These are phyloP conservation scores for Saccharomyces eubayanus DNA, from an alignment of 805 yeast genomes.

Conservation along the genomic window DNA sequence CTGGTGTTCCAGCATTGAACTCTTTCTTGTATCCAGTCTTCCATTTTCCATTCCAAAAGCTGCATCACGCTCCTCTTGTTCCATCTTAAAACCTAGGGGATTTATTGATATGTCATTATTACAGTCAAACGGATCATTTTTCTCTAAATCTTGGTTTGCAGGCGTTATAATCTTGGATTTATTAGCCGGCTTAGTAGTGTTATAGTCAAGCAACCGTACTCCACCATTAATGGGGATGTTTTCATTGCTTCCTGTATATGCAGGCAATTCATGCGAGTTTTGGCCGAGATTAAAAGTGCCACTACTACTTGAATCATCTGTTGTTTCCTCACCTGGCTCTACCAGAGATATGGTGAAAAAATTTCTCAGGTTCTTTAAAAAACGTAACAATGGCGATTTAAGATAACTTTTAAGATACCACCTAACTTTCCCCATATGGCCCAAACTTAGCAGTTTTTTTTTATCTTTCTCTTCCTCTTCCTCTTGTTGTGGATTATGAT, in stretches of 20 bases:
- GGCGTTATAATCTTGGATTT: neutral
- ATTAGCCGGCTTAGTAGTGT: neutral
- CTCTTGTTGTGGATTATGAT: slow-evolving; percentile 6
- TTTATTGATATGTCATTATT: neutral
- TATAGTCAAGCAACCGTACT: neutral
- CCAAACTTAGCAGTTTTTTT: neutral
- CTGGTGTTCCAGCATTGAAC: neutral
- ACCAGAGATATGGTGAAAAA: slow-evolving; percentile 20
- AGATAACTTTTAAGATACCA: slow-evolving; percentile 1
- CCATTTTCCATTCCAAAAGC: neutral
- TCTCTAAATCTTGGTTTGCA: neutral
- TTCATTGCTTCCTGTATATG: neutral
- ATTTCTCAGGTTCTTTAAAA: slow-evolving; percentile 9
- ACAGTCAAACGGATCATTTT: neutral
- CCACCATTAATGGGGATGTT: neutral
- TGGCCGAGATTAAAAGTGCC: neutral
- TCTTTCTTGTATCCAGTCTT: neutral
- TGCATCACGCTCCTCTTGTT: neutral
- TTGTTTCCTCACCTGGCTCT: slow-evolving; percentile 9
- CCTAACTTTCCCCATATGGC: slow-evolving; percentile 1
- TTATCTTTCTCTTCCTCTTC: slow-evolving; percentile 2
- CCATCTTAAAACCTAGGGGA: neutral
- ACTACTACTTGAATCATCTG: slow-evolving; percentile 4
- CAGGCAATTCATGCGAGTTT: neutral
- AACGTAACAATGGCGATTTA: slow-evolving; percentile 5